These are phyloP conservation scores for Sclerotinia sclerotiorum DNA, from an alignment of 2,329 filamentous ascomycete species.

Conservation along the genomic window DNA sequence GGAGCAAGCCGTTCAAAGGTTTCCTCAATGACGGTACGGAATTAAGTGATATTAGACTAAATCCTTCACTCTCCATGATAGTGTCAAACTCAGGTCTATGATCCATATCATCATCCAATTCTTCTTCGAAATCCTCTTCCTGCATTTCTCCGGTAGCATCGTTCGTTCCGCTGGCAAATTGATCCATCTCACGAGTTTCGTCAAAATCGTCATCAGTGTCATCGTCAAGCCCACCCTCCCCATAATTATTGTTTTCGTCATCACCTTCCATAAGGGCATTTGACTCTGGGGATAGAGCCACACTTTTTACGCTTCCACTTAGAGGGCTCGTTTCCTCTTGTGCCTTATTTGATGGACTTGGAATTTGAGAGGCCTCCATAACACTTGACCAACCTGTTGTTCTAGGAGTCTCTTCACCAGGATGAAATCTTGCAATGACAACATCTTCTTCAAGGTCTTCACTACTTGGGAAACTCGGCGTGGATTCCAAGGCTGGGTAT, in stretches of 20 bases:
- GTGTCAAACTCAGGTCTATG: conserved; percentile 51
- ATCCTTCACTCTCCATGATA: conserved; percentile 57
- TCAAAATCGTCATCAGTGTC: conserved; percentile 16
- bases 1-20: conserved; percentile 42
- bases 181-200: conserved; percentile 14
- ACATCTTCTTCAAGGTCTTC: conserved; percentile 30
- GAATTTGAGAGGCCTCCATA: conserved; percentile 25
- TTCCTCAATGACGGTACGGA: conserved; percentile 52
- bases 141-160: background rate
- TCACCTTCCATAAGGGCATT: background rate
- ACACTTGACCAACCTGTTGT: conserved; percentile 36
- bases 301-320: background rate
- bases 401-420: conserved; percentile 33
- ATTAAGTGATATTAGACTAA: conserved; percentile 57
- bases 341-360: conserved; percentile 9
- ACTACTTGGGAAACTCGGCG: conserved; percentile 24
- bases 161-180: background rate
- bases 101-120: conserved; percentile 40
- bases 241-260: conserved; percentile 18
- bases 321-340: background rate
- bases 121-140: conserved; percentile 19
- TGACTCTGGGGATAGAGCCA: background rate
- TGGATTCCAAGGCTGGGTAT: conserved; percentile 33
- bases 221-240: conserved; percentile 1
- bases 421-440: conserved; percentile 35